Conservation (phyloP, 495 filamentous ascomycete genomes). For the Talaromyces thailandensis region DNA sequence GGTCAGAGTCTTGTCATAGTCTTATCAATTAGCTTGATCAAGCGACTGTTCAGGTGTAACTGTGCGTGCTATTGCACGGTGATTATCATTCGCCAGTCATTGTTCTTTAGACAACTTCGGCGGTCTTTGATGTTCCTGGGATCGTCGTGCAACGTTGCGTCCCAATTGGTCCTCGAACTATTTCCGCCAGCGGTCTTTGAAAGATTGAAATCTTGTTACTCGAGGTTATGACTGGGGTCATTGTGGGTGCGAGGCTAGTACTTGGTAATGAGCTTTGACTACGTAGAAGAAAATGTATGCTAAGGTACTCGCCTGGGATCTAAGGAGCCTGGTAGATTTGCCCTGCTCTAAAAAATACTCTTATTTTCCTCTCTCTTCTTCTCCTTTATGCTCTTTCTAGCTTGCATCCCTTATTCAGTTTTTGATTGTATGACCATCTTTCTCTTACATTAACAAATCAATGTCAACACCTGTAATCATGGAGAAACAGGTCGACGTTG, state of each 20-base stretch:
- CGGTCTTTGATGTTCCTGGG: background rate
- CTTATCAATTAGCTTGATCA: background rate
- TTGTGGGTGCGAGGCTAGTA: background rate
- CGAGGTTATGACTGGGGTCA: background rate
- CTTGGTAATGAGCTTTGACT: background rate
- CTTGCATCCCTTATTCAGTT: background rate
- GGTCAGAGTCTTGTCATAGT: background rate
- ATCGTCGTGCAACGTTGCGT: background rate
- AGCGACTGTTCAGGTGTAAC: background rate
- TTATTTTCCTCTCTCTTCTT: background rate
- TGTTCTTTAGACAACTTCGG: background rate
- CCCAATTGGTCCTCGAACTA: background rate
- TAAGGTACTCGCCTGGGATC: background rate
- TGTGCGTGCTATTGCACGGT: background rate
- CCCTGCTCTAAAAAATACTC: background rate
- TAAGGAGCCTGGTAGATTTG: background rate
- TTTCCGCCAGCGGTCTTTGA: background rate
- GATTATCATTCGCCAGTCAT: background rate
- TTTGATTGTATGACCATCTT: background rate
- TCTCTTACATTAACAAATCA: background rate
- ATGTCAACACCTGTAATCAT: slow-evolving; percentile 1
- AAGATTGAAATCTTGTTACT: background rate
- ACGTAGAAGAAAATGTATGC: background rate
- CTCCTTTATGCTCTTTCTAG: background rate
- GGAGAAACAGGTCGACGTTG: background rate